Evolutionary conservation across 164 flowering plant genomes (phyloP).

Genomic region (Dillenia suffruticosa): DNA sequence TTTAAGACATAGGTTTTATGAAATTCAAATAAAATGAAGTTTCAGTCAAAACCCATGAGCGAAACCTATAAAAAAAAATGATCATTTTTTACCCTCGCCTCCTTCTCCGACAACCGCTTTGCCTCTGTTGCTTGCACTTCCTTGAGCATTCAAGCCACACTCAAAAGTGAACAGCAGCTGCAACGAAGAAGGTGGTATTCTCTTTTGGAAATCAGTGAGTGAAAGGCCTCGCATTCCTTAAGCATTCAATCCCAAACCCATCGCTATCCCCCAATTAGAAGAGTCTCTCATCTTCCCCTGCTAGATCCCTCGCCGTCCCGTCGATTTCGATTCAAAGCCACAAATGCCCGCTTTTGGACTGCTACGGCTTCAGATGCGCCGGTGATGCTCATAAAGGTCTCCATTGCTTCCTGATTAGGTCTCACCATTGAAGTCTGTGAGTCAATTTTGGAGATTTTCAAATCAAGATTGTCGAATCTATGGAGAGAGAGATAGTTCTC

Average conservation of each 20-base stretch:
- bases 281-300: neutral
- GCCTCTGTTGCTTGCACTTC: too few relatives aligned
- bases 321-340: neutral
- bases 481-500: neutral
- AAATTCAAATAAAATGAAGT: too few relatives aligned
- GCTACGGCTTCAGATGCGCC: conserved; percentile 68
- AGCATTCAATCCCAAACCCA: conserved; percentile 30
- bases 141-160: too few relatives aligned
- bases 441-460: neutral
- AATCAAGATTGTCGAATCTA: neutral
- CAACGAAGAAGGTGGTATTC: too few relatives aligned
- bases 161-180: too few relatives aligned
- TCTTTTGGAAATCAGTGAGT: too few relatives aligned
- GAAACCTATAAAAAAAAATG: too few relatives aligned
- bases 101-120: too few relatives aligned
- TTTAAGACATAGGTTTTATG: too few relatives aligned
- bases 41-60: too few relatives aligned
- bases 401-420: conserved; percentile 67
- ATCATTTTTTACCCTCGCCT: too few relatives aligned
- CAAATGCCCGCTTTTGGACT: conserved; percentile 19
- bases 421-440: conserved; percentile 43
- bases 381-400: conserved; percentile 80
- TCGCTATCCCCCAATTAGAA: conserved; percentile 1
- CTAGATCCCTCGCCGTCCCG: neutral
- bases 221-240: too few relatives aligned